Conservation (phyloP, 192 early-diverging fungal genomes). For the Pecoramyces ruminantium region DNA sequence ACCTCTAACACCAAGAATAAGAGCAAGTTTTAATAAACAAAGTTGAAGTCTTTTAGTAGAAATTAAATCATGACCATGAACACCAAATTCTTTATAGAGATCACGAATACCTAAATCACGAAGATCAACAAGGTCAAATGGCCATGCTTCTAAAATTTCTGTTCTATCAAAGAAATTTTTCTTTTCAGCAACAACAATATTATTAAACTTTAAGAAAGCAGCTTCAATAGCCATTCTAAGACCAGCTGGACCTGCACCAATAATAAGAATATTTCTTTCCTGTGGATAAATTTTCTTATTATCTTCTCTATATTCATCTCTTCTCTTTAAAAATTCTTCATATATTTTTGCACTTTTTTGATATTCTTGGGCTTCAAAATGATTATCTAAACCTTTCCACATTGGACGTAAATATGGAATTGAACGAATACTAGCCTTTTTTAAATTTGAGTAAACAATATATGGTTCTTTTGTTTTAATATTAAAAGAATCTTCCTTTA, state of each 20-base stretch:
- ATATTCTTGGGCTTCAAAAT: neutral
- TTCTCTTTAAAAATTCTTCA: neutral
- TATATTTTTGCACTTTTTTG: neutral
- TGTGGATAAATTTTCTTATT: neutral
- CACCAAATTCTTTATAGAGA: neutral
- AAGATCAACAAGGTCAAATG: neutral
- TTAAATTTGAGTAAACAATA: neutral
- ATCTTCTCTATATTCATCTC: neutral
- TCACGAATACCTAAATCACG: neutral
- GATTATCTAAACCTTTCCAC: neutral
- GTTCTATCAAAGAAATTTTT: neutral
- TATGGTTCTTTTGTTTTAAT: neutral
- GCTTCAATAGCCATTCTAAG: neutral
- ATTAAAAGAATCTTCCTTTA: neutral
- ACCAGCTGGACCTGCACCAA: neutral
- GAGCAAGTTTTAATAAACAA: neutral
- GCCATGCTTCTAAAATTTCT: neutral
- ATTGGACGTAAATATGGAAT: neutral
- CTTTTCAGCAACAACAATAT: neutral
- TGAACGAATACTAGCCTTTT: neutral
- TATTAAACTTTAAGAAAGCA: neutral
- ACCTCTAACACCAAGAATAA: neutral
- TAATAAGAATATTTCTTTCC: neutral
- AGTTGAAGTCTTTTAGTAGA: neutral
- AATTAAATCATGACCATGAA: neutral